These are phyloP conservation scores for Strobilomyces dryophilus DNA, from an alignment of 768 basidiomycete genomes.

Conservation along the genomic window DNA sequence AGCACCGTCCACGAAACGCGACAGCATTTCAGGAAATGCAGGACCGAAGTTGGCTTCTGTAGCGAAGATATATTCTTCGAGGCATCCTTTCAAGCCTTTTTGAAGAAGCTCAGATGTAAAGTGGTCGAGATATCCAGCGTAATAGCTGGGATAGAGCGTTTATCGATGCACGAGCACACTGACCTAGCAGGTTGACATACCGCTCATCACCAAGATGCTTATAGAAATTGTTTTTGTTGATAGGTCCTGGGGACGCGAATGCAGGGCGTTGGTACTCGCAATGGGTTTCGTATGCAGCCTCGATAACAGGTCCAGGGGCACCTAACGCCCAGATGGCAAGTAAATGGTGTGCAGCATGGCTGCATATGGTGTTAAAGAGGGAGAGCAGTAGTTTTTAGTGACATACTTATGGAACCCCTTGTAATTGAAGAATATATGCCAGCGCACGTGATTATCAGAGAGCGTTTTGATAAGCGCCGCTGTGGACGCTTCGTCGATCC, in stretches of 20 bases:
- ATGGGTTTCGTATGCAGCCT: conserved; percentile 41
- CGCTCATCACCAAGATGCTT: conserved; percentile 54
- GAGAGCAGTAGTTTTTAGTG: conserved; percentile 4
- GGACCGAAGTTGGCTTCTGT: conserved; percentile 38
- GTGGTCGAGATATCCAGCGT: conserved; percentile 53
- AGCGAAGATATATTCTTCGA: conserved; percentile 60
- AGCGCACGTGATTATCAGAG: conserved; percentile 48
- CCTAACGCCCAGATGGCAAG: conserved; percentile 61
- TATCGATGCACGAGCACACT: background rate
- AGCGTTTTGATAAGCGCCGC: conserved; percentile 38
- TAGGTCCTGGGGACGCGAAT: conserved; percentile 22
- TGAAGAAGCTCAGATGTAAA: conserved; percentile 42
- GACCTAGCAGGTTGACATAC: conserved; percentile 30
- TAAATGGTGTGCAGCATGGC: conserved; percentile 55
- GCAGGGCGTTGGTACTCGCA: conserved; percentile 36
- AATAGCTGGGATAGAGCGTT: conserved; percentile 41
- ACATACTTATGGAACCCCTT: conserved; percentile 32
- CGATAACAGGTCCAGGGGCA: conserved; percentile 38
- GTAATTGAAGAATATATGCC: conserved; percentile 53
- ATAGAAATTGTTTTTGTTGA: conserved; percentile 40
- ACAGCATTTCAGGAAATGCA: conserved; percentile 42
- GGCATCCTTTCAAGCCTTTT: conserved; percentile 38
- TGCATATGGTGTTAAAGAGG: conserved; percentile 22
- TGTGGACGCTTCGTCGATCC: conserved; percentile 36
- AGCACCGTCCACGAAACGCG: conserved; percentile 50